Conservation (phyloP, 1,284 basidiomycete genomes). For the Apiotrichum laibachii region DNA sequence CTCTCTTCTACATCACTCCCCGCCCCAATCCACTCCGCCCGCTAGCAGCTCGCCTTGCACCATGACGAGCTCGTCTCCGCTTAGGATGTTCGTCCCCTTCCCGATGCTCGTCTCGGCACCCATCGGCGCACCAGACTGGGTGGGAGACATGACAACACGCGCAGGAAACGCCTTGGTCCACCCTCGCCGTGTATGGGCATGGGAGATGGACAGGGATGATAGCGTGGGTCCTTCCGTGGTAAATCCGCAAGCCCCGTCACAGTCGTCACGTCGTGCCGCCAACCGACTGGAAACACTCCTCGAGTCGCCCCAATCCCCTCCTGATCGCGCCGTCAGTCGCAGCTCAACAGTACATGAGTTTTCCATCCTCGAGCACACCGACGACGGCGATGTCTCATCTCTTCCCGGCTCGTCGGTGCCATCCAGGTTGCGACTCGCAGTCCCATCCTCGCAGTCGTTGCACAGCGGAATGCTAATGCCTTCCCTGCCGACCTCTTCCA, state of each 20-base stretch:
- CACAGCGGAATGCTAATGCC: too few relatives aligned
- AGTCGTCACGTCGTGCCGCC: not conserved
- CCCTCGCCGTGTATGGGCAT: not conserved
- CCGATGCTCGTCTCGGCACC: not conserved
- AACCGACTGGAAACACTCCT: too few relatives aligned
- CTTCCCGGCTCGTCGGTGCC: not conserved
- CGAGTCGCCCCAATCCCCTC: too few relatives aligned
- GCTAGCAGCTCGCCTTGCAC: not conserved
- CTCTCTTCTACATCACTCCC: too few relatives aligned
- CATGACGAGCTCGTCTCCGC: not conserved
- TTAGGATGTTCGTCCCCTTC: not conserved
- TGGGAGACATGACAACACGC: not conserved
- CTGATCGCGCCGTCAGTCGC: not conserved
- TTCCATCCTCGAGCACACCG: not conserved
- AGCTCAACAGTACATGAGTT: not conserved
- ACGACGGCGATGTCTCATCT: not conserved
- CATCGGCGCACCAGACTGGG: not conserved
- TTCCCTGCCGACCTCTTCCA: not conserved
- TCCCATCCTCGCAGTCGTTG: not conserved
- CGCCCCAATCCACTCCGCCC: too few relatives aligned
- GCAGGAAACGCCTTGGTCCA: not conserved
- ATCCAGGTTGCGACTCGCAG: not conserved
- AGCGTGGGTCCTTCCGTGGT: too few relatives aligned
- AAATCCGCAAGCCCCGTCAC: not conserved
- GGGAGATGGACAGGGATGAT: not conserved